Conservation (phyloP, 805 yeast genomes). For the Metschnikowia proteae region DNA sequence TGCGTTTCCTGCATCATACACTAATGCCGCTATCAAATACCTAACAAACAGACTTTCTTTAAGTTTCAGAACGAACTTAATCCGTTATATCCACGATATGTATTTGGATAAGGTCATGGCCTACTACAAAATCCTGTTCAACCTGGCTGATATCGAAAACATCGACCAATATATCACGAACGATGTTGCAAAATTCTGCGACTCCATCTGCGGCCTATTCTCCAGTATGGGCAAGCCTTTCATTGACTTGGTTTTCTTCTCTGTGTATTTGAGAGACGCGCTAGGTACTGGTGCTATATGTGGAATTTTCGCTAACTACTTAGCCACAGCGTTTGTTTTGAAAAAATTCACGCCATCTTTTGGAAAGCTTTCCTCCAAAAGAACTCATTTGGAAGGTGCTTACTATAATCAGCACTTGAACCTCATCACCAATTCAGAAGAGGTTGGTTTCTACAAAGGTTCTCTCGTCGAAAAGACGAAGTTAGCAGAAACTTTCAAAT, state of each 20-base stretch:
- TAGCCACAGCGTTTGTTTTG: conserved; percentile 70
- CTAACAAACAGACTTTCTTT: conserved; percentile 72
- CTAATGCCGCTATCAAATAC: conserved; percentile 84
- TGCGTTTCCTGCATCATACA: conserved; percentile 90
- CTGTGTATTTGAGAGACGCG: conserved; percentile 77
- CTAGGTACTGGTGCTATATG: conserved; percentile 82
- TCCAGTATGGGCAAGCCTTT: conserved; percentile 90
- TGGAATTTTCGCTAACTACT: conserved; percentile 79
- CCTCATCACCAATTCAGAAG: conserved; percentile 85
- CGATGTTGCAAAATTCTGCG: conserved; percentile 77
- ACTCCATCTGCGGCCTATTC: conserved; percentile 75
- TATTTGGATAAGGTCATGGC: conserved; percentile 78
- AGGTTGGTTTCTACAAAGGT: conserved; percentile 91
- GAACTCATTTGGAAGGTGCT: conserved; percentile 80
- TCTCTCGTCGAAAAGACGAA: conserved; percentile 70
- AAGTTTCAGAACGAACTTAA: conserved; percentile 78
- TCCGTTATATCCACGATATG: conserved; percentile 85
- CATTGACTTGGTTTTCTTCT: conserved; percentile 79
- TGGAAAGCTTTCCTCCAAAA: conserved; percentile 68
- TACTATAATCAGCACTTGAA: conserved; percentile 84
- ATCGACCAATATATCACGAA: conserved; percentile 85
- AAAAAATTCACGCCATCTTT: conserved; percentile 79
- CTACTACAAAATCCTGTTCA: conserved; percentile 75
- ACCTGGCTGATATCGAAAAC: conserved; percentile 52
- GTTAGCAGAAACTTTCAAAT: conserved; percentile 54